Evolutionary conservation across 2,329 filamentous ascomycete species (phyloP), one percentile per base, ranked within the genome.

Genomic region (Sclerotiophoma versabilis): DNA sequence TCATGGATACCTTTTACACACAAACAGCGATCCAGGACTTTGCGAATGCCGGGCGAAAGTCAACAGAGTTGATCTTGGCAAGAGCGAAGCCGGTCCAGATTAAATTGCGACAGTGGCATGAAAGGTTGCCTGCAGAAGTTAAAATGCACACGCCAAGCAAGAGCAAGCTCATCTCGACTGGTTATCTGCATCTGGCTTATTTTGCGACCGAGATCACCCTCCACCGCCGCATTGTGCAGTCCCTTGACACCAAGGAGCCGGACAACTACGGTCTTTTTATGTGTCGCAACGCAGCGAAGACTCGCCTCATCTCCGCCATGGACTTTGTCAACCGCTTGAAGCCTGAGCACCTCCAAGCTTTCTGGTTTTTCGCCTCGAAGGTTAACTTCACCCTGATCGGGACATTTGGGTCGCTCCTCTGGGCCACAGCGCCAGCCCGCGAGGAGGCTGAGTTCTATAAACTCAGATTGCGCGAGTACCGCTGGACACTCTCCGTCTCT

Each of bases 361-460:
- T 97, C 77, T 98, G 93, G 93, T 93, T 90, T 71, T 93, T 93
- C 70, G 87, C 90, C 2, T 91, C 89, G 33, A 91, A 92, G 68
- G 90, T 90, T 30, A 96, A 96, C 76, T 97, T 98, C 76, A 93
- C 93, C 0, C 82, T 98, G 10, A 96, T 98, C 67, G 93, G 92
- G 49, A 96, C 93, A 0, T 98, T 98, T 72, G 93, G 93, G 3
- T 91, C 90, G 12, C 80, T 98, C 10, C 83, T 98, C 3, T 93
- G 92, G 85, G 92, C 93, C 9, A 96, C 93, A 0, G 91, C 91
- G 0, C 92, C 92, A 0, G 92, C 90, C 0, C 83, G 87, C 42
- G 92, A 97, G 71, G 93, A 98, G 75, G 91, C 91, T 0, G 91
- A 95, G 26, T 98, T 96, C 83, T 99, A 98, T 76, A 87, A 91